These are phyloP conservation scores for Prasinococcaceae sp. DNA, from an alignment of 139 green algal genomes.

Conservation along the genomic window DNA sequence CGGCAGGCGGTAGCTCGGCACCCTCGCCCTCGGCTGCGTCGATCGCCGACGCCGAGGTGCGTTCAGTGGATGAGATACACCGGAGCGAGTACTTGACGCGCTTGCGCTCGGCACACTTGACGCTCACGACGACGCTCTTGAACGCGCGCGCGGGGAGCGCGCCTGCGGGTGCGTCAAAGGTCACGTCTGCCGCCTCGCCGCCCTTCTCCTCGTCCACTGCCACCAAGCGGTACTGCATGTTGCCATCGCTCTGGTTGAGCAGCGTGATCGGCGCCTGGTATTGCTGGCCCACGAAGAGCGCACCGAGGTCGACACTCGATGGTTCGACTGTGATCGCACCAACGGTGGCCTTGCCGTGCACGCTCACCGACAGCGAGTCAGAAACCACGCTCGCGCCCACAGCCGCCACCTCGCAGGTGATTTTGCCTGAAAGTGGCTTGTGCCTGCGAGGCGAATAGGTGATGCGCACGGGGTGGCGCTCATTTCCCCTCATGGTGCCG, in stretches of 20 bases:
- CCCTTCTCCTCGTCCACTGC: slow-evolving; percentile 23
- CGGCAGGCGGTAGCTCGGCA: not conserved
- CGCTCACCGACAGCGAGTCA: slow-evolving; percentile 21
- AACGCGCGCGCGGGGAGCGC: slow-evolving; percentile 3
- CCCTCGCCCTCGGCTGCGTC: not conserved
- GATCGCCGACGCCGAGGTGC: not conserved
- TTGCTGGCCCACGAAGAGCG: slow-evolving; percentile 32
- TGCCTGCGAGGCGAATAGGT: too few relatives aligned
- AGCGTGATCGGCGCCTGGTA: slow-evolving; percentile 25
- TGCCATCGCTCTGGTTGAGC: slow-evolving; percentile 45
- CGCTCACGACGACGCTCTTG: slow-evolving; percentile 4
- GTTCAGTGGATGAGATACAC: not conserved
- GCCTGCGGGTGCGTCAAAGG: not conserved
- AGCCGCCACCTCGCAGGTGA: too few relatives aligned
- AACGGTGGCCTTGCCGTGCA: slow-evolving; percentile 39
- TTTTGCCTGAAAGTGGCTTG: too few relatives aligned
- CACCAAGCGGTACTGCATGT: slow-evolving; percentile 39
- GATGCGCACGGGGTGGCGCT: too few relatives aligned
- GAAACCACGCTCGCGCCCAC: too few relatives aligned
- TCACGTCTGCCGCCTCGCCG: slow-evolving; percentile 1
- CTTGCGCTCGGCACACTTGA: not conserved
- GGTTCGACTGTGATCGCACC: slow-evolving; percentile 43
- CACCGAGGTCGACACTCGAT: slow-evolving; percentile 26
- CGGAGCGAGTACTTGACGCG: not conserved
- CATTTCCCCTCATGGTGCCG: not conserved